Base-by-base conservation (phyloP, 108 stramenopile species). In the Skeletonema marinoi region DNA sequence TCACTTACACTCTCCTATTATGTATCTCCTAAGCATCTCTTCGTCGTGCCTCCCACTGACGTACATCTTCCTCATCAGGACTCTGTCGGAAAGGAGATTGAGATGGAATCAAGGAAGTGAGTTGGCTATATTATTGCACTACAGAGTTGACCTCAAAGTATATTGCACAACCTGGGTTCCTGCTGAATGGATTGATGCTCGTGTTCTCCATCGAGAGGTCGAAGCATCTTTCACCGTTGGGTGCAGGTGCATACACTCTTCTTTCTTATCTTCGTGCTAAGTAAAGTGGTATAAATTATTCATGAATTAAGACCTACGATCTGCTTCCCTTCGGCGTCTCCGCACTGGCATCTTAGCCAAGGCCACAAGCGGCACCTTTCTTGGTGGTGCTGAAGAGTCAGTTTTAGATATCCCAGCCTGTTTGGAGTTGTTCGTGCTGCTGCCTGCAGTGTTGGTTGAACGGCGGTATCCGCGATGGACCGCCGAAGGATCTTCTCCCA, bases 181-280 rank as follows among this genome's bases (percentile, higher is more conserved):
- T 25, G n/a, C n/a, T n/a, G n/a, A 25, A 25, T 25, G 25, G 25
- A 25, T 54, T 6, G 78, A 66, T 19, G 78, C 29, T 72, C 70
- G 54, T 72, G 66, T 10, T 72, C 78, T 65, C 78, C 78, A 71
- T 78, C 78, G 2, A 64, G 66, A 25, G 66, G 67, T 65, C 33
- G 6, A 4, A 4, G 6, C 33, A 35, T 6, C 33, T 35, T 35
- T 35, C 33, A 35, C 33, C 33, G 33, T 1, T 6, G 6, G 4
- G 6, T 4, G 6, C 6, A 35, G 33, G 6, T 35, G 6, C 33
- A 35, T 35, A 35, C 6, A 35, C 33, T 35, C 33, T 4, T 35
- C 6, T 35, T 35, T 35, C 6, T 50, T 6, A 19, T 50, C 4
- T 19, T 50, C 14, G n/a, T 17, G 16, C 51, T 54, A 25, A 44